A percentile compares a stretch with the other conserved stretches of the same genome.
phyloP scores from a whole-genome alignment of 78 protist species.

The Chrysochromulina parva region DNA sequence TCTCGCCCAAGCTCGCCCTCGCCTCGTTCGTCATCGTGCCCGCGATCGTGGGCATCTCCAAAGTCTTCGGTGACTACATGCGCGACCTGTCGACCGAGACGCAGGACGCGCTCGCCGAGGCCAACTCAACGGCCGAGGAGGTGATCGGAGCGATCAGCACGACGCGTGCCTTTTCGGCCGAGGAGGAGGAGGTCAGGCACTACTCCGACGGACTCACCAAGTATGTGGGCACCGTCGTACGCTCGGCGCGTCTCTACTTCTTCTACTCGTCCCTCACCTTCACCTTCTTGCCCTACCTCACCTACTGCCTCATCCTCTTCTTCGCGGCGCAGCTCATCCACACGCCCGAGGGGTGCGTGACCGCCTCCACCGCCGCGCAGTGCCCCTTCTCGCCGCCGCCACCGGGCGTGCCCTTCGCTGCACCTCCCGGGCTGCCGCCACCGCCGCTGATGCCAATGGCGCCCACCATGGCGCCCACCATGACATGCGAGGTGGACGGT shows the following conservation, averaged over 20 bases:
- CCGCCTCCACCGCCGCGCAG: neutral
- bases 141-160: neutral
- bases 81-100: neutral
- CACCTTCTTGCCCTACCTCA: conserved; percentile 14
- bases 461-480: neutral
- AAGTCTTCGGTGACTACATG: neutral
- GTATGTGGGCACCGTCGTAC: neutral
- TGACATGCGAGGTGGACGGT: neutral
- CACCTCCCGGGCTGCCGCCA: too few species aligned
- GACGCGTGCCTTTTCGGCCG: neutral
- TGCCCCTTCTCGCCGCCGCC: too few species aligned
- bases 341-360: neutral
- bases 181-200: neutral
- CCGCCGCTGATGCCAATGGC: too few species aligned
- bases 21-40: neutral
- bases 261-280: conserved; percentile 7
- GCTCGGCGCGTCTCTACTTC: neutral
- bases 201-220: neutral
- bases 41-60: neutral
- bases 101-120: neutral
- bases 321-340: conserved; percentile 1
- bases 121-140: neutral
- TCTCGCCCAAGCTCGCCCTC: neutral
- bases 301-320: neutral
- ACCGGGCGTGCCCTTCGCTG: too few species aligned